Percentiles rank a stretch among this genome's conserved stretches.
phyloP scores from a whole-genome alignment of 2,329 filamentous ascomycete species.

The Cladosporium velox region DNA sequence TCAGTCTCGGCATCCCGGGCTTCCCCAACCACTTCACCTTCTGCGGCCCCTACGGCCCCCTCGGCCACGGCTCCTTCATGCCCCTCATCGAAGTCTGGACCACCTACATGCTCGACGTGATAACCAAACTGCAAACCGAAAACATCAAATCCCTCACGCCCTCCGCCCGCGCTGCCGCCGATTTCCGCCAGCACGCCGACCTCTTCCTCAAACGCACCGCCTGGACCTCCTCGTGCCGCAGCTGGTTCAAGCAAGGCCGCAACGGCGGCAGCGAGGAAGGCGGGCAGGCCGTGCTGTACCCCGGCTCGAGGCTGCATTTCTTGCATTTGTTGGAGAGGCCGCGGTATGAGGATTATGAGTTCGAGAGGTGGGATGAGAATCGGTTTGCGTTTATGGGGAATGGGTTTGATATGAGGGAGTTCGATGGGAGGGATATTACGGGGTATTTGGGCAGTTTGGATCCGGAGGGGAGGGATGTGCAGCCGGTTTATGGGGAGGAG shows the following conservation, averaged over 20 bases:
- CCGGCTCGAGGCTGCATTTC: conserved; percentile 43
- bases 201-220: conserved; percentile 43
- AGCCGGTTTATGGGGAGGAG: conserved; percentile 45
- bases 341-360: conserved; percentile 47
- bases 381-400: conserved; percentile 47
- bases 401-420: conserved; percentile 48
- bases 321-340: conserved; percentile 41
- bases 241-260: conserved; percentile 43
- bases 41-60: conserved; percentile 46
- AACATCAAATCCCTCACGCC: conserved; percentile 45
- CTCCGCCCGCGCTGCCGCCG: conserved; percentile 33
- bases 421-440: conserved; percentile 51
- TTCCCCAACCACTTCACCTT: conserved; percentile 50
- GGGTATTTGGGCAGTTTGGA: conserved; percentile 47
- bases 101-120: conserved; percentile 43
- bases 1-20: conserved; percentile 43
- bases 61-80: conserved; percentile 45
- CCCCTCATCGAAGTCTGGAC: conserved; percentile 46
- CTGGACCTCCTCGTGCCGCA: conserved; percentile 39
- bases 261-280: conserved; percentile 26
- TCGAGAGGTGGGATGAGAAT: conserved; percentile 44
- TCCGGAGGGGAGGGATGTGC: conserved; percentile 41
- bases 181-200: conserved; percentile 45
- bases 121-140: conserved; percentile 45
- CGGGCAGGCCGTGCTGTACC: conserved; percentile 44